Evolutionary conservation across 2,329 filamentous ascomycete genomes (phyloP).

Genomic region (Thielaviopsis populi): DNA sequence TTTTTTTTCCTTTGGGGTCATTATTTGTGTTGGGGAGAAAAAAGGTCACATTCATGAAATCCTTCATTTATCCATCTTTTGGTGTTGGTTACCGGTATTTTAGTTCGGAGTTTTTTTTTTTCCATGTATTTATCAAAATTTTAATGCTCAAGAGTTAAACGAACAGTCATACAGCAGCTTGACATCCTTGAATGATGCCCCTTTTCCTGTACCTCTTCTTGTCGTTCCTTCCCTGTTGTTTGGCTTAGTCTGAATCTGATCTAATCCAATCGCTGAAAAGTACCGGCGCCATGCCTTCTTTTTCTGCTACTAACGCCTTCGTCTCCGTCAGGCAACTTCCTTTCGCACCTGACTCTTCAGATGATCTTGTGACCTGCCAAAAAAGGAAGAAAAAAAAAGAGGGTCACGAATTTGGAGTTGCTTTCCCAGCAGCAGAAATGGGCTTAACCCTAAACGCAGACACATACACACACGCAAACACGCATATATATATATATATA

Average conservation of each 20-base stretch:
- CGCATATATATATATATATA: no score
- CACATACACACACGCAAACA: no score
- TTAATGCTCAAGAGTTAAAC: neutral
- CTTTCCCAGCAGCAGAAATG: no score
- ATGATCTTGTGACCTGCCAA: neutral
- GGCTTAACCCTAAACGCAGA: no score
- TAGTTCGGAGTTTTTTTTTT: neutral
- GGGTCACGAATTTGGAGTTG: no score
- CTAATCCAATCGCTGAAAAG: neutral
- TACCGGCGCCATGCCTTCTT: neutral
- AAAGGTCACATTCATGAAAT: slow-evolving; percentile 1
- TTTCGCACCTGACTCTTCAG: neutral
- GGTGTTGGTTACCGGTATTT: neutral
- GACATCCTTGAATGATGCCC: neutral
- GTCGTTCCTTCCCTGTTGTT: neutral
- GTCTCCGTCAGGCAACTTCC: neutral
- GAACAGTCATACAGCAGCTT: neutral
- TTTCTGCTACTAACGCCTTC: neutral
- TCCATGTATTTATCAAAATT: neutral
- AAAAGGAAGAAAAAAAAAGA: neutral
- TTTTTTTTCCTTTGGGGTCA: neutral
- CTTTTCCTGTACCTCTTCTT: neutral
- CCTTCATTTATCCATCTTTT: neutral
- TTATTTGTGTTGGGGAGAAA: slow-evolving; percentile 1
- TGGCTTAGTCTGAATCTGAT: neutral